Evolutionary conservation across 306 rosid species (phyloP).

Genomic region (Cicer pinnatifidum): DNA sequence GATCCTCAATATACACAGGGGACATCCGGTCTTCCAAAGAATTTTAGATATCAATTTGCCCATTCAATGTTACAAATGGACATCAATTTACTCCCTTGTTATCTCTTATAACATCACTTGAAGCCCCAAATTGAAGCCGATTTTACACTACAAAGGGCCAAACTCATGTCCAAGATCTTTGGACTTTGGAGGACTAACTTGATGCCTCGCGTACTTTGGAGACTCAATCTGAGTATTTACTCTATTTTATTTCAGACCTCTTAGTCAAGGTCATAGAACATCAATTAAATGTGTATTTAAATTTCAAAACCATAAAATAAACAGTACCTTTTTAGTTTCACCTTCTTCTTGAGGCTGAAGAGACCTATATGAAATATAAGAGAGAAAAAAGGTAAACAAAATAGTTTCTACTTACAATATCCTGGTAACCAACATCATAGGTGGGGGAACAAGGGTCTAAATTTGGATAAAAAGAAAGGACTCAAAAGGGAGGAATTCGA

Average conservation of each 20-base stretch:
- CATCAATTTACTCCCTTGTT: background rate
- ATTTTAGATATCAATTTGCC: constrained; percentile 1
- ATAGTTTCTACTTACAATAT: background rate
- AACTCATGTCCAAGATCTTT: constrained; percentile 10
- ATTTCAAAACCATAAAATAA: constrained; percentile 39
- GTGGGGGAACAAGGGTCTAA: background rate
- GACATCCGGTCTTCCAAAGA: background rate
- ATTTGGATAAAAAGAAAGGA: constrained; percentile 26
- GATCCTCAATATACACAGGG: constrained; percentile 7
- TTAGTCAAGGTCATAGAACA: background rate
- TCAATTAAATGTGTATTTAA: constrained; percentile 20
- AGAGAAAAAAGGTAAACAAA: constrained; percentile 22
- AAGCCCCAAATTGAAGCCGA: background rate
- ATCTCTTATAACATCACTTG: background rate
- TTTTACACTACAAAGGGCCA: constrained; percentile 5
- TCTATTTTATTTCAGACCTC: constrained; percentile 13
- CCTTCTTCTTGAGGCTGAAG: constrained; percentile 59
- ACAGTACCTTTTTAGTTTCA: constrained; percentile 65
- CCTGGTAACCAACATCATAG: constrained; percentile 24
- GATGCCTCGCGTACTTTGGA: constrained; percentile 17
- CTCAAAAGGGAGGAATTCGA: constrained; percentile 28
- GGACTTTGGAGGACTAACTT: constrained; percentile 16
- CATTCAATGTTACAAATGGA: constrained; percentile 13
- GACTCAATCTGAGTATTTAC: constrained; percentile 6
- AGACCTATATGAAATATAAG: constrained; percentile 51